These are phyloP conservation scores for Gyrodon lividus DNA, from an alignment of 768 basidiomycete genomes.

Conservation along the genomic window DNA sequence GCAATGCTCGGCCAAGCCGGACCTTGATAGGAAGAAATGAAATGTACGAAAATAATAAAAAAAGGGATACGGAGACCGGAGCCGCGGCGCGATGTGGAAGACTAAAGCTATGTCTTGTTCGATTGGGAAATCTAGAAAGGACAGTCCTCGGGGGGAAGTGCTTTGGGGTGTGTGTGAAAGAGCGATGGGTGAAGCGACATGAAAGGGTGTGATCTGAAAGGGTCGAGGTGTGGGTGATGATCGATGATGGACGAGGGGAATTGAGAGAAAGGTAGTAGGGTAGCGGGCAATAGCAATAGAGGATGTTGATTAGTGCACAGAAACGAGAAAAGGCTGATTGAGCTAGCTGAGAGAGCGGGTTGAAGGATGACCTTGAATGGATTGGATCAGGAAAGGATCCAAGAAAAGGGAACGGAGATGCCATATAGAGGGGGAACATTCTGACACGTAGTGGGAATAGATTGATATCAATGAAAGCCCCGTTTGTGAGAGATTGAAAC, in stretches of 20 bases:
- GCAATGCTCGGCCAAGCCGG: constrained; percentile 26
- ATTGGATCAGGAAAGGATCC: constrained; percentile 12
- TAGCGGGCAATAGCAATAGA: constrained; percentile 20
- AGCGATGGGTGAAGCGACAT: constrained; percentile 15
- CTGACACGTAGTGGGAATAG: constrained; percentile 19
- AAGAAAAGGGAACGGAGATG: constrained; percentile 5
- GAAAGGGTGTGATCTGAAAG: constrained; percentile 29
- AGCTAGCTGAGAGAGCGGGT: not conserved
- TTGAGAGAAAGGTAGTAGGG: constrained; percentile 17
- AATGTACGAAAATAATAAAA: not conserved
- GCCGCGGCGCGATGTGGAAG: constrained; percentile 23
- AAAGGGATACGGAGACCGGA: constrained; percentile 18
- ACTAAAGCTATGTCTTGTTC: constrained; percentile 20
- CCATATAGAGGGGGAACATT: not conserved
- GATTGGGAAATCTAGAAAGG: constrained; percentile 17
- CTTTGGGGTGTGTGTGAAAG: not conserved
- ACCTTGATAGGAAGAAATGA: constrained; percentile 19
- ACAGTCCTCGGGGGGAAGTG: constrained; percentile 2
- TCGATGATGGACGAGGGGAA: not conserved
- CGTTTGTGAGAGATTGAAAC: constrained; percentile 12
- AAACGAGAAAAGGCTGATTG: not conserved
- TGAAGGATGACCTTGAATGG: constrained; percentile 6
- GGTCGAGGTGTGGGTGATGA: constrained; percentile 17
- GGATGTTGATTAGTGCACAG: not conserved
- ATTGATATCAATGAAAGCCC: constrained; percentile 26